A percentile compares a stretch with the other conserved stretches of the same genome.
Conservation (phyloP, 169 alveolate genomes). For the Plasmodium gonderi region DNA sequence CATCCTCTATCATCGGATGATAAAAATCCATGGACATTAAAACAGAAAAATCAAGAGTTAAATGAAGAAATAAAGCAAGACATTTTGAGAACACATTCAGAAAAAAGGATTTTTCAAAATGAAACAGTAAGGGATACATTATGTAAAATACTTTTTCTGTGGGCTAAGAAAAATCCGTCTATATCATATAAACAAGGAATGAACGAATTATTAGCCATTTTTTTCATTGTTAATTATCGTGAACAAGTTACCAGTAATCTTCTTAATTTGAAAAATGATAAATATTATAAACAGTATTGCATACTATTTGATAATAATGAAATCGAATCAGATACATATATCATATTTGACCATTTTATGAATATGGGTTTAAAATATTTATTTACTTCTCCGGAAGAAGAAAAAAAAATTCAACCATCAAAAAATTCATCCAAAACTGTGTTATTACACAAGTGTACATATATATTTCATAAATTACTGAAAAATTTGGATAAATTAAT, state of each 20-base stretch:
- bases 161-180: slow-evolving; percentile 82
- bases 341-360: slow-evolving; percentile 84
- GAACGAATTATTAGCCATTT: slow-evolving; percentile 83
- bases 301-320: slow-evolving; percentile 69
- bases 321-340: slow-evolving; percentile 88
- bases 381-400: slow-evolving; percentile 80
- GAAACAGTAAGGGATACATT: slow-evolving; percentile 79
- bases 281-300: slow-evolving; percentile 16
- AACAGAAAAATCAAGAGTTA: slow-evolving; percentile 76
- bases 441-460: slow-evolving; percentile 82
- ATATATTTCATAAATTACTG: slow-evolving; percentile 77
- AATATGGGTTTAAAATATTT: slow-evolving; percentile 83
- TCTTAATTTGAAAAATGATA: not conserved
- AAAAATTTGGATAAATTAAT: slow-evolving; percentile 78
- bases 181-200: slow-evolving; percentile 84
- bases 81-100: slow-evolving; percentile 84
- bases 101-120: slow-evolving; percentile 78
- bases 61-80: slow-evolving; percentile 85
- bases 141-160: slow-evolving; percentile 79
- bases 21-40: slow-evolving; percentile 83
- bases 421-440: slow-evolving; percentile 77
- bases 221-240: slow-evolving; percentile 78
- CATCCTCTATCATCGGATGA: slow-evolving; percentile 85
- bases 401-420: slow-evolving; percentile 21
- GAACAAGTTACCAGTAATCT: slow-evolving; percentile 2